Conservation (phyloP, 148 eudicot genomes). For the Bassia scoparia region DNA sequence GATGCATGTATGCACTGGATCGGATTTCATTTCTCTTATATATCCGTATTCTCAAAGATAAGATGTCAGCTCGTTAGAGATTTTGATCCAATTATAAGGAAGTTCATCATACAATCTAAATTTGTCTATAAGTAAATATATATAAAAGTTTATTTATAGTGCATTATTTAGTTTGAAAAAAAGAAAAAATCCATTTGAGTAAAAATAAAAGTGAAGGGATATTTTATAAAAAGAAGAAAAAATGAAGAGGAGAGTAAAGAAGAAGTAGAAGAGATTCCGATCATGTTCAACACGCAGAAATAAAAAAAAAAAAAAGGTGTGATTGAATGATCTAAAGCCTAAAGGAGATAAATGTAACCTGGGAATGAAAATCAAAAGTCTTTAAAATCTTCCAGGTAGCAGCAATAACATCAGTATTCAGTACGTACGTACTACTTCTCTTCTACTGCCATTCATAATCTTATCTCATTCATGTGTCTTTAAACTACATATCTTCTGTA, state of each 20-base stretch:
- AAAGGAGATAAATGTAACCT: conserved; percentile 6
- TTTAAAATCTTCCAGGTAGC: conserved; percentile 1
- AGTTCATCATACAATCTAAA: too few species aligned
- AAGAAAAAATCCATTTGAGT: background rate
- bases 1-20: too few species aligned
- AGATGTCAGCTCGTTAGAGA: too few species aligned
- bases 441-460: background rate
- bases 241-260: conserved; percentile 28
- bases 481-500: background rate
- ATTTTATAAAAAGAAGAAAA: background rate
- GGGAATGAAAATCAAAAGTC: conserved; percentile 1
- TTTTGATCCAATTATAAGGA: too few species aligned
- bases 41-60: too few species aligned
- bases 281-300: conserved; percentile 25
- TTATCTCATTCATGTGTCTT: conserved; percentile 15
- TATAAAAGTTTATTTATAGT: background rate
- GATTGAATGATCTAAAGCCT: conserved; percentile 21
- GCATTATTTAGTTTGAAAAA: background rate
- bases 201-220: background rate
- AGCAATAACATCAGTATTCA: too few species aligned
- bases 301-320: conserved; percentile 10
- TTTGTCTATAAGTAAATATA: background rate
- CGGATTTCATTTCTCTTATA: too few species aligned
- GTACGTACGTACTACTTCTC: background rate
- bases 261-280: conserved; percentile 32